A percentile compares a stretch with the other conserved stretches of the same genome.
phyloP scores from a whole-genome alignment of 139 green algal genomes.

The Haematococcus lacustris region DNA sequence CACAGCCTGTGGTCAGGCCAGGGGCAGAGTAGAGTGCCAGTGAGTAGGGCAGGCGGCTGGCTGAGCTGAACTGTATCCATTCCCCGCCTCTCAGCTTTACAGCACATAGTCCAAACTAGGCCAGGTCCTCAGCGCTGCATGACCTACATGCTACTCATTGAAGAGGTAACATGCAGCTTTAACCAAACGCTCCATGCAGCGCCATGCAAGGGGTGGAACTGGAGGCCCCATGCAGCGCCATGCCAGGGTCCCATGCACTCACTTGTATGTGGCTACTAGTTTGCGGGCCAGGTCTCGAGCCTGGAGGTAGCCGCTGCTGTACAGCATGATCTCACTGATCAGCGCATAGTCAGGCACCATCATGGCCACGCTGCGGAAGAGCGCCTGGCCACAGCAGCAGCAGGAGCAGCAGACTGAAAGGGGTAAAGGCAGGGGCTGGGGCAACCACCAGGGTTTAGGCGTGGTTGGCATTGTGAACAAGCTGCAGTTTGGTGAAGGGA shows the following conservation, averaged over 20 bases:
- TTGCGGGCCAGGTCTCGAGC: conserved; percentile 67
- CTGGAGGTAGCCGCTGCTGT: conserved; percentile 60
- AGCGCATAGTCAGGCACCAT: conserved; percentile 73
- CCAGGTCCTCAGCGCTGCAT: neutral
- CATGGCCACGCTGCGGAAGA: conserved; percentile 67
- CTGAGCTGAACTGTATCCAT: neutral
- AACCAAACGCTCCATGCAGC: neutral
- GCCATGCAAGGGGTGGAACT: too few species aligned
- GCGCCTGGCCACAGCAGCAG: conserved; percentile 13
- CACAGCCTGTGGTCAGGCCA: too few species aligned
- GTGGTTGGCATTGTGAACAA: neutral
- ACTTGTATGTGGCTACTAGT: conserved; percentile 75
- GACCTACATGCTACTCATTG: neutral
- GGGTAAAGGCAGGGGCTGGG: neutral
- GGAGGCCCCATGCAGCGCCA: neutral
- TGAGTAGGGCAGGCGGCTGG: neutral
- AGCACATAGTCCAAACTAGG: neutral
- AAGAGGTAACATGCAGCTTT: neutral
- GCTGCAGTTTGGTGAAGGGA: too few species aligned
- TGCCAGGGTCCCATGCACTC: neutral
- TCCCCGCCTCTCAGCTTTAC: neutral
- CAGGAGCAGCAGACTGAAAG: neutral
- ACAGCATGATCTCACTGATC: conserved; percentile 56
- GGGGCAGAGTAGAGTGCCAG: too few species aligned
- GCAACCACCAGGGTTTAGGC: neutral